Conservation (phyloP, 257 asterid species). For the Salvia rosmarinus region DNA sequence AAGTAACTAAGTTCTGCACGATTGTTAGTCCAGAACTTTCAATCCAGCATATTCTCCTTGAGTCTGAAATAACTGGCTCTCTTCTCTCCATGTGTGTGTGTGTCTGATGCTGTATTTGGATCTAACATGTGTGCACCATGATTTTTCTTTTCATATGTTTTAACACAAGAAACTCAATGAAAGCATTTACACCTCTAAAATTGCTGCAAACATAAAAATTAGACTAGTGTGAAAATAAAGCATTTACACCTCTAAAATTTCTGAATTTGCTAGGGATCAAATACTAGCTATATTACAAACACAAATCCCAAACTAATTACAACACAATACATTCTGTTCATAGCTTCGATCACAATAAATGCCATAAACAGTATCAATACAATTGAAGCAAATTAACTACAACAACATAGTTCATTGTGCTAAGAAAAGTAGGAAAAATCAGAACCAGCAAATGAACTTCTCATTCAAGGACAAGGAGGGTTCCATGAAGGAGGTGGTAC, state of each 20-base stretch:
- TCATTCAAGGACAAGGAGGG: slow-evolving; percentile 72
- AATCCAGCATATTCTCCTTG: slow-evolving; percentile 72
- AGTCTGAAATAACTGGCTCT: slow-evolving; percentile 54
- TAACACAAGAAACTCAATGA: no score
- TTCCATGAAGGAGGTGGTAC: slow-evolving; percentile 96
- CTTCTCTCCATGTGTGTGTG: slow-evolving; percentile 10
- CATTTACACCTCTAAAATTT: no score
- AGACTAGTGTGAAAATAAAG: no score
- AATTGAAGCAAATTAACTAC: neutral
- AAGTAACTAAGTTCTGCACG: slow-evolving; percentile 68
- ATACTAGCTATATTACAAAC: no score
- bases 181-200: no score
- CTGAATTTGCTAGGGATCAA: no score
- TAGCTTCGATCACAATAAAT: no score
- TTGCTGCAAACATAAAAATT: no score
- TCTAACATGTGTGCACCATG: neutral
- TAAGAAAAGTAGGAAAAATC: neutral
- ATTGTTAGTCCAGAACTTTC: slow-evolving; percentile 66
- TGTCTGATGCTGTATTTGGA: neutral
- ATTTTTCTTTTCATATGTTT: no score
- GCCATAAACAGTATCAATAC: neutral
- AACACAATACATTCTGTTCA: no score
- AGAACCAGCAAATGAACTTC: slow-evolving; percentile 27
- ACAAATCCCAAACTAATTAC: no score
- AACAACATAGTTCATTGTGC: neutral